Base-by-base conservation (phyloP, 73 alveolate species). In the Paramecium octaurelia region DNA sequence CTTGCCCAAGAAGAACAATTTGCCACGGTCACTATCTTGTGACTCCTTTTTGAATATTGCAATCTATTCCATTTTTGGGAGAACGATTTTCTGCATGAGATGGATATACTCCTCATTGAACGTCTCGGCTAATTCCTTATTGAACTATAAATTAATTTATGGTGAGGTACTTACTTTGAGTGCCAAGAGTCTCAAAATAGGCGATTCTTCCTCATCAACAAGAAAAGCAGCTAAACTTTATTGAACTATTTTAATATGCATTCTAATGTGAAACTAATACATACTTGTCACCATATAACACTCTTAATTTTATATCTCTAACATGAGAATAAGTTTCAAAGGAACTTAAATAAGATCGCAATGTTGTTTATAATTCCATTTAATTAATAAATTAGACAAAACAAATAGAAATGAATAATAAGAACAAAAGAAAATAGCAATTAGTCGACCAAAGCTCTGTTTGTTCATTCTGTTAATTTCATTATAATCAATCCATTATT, bases 301-400 rank as follows among this genome's bases (percentile, higher is more conserved):
- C 87, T 38, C 87, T 73, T 73, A 73, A 73, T 73, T 73, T 73
- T 31, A 73, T 73, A 73, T 73, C 87, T 38, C 87, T 73, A 36
- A 40, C 59, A 73, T 29, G 40, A 36, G 57, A 38, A 38, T 73
- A 73, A 5, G 87, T 73, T 40, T 73, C 87, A 36, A 29, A 34
- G 2, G 87, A 73, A 73, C 87, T 73, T 34, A 64, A 64, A 34
- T 31, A 64, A 64, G 84, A 64, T 64, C 84, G 84, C 29, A 64
- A 64, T 64, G 84, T 29, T 27, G 27, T 27, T 64, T 64, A 11
- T 64, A 64, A 64, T 64, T 64, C 84, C 84, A 64, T 64, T 64
- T 11, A 64, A 64, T 64, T 64, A 64, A 64, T 8, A 64, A 11
- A 64, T 64, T 31, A 64, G 84, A 31, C 50, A 8, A 64, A 48